Evolutionary conservation across 257 asterid genomes (phyloP).

Genomic region (Nicotiana attenuata): DNA sequence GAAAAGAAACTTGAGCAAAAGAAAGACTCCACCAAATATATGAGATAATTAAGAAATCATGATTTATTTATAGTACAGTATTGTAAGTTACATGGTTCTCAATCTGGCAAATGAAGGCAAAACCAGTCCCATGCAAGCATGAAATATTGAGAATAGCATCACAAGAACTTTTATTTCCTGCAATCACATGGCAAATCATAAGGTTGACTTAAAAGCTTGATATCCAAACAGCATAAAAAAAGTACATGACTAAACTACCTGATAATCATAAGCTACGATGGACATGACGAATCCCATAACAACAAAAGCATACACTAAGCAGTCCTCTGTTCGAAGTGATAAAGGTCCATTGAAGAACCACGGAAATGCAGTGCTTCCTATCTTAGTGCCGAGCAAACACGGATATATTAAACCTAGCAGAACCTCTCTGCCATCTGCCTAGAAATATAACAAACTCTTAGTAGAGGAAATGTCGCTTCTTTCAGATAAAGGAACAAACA

Average conservation of each 20-base stretch:
- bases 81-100: conserved; percentile 62
- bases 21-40: not conserved
- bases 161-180: conserved; percentile 78
- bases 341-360: conserved; percentile 61
- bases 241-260: conserved; percentile 35
- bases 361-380: conserved; percentile 74
- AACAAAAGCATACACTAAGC: conserved; percentile 38
- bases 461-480: not conserved
- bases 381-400: conserved; percentile 74
- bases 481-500: not conserved
- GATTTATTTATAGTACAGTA: not conserved
- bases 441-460: conserved; percentile 21
- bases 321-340: conserved; percentile 64
- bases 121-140: conserved; percentile 59
- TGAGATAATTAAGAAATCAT: not conserved
- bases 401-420: conserved; percentile 76
- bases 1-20: not conserved
- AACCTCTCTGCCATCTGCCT: conserved; percentile 95
- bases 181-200: conserved; percentile 11
- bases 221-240: not conserved
- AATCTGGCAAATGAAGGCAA: conserved; percentile 85
- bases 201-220: not conserved
- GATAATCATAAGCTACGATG: conserved; percentile 76
- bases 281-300: conserved; percentile 60
- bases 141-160: conserved; percentile 62